phyloP scores from a whole-genome alignment of 371 early-diverging fungal species.

The Lichtheimia hyalospora region DNA sequence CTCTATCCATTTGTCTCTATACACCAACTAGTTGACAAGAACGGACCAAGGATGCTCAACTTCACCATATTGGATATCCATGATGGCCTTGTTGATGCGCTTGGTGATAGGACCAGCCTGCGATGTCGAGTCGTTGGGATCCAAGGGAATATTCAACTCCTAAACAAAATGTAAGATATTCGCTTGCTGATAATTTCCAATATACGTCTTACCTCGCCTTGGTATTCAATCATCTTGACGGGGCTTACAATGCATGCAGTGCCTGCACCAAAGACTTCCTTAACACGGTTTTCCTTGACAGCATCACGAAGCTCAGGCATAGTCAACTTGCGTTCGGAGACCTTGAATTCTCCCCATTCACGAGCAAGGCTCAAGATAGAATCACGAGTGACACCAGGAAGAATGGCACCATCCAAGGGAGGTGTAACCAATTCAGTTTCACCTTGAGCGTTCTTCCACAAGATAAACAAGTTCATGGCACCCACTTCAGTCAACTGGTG shows the following conservation, averaged over 20 bases:
- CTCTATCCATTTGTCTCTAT: too few species aligned
- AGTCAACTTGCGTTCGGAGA: slow-evolving; percentile 81
- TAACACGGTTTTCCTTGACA: slow-evolving; percentile 64
- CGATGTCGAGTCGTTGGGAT: slow-evolving; percentile 73
- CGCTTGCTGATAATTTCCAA: not conserved
- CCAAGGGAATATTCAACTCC: slow-evolving; percentile 84
- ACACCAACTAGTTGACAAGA: slow-evolving; percentile 44
- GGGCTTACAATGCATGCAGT: slow-evolving; percentile 96
- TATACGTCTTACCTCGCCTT: slow-evolving; percentile 34
- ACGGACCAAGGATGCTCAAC: slow-evolving; percentile 74
- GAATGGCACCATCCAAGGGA: slow-evolving; percentile 92
- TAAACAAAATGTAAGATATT: not conserved
- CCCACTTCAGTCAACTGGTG: slow-evolving; percentile 94
- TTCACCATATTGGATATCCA: slow-evolving; percentile 95
- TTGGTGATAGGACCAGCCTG: slow-evolving; percentile 93
- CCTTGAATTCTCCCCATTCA: slow-evolving; percentile 89
- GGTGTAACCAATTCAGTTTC: slow-evolving; percentile 89
- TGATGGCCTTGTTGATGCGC: slow-evolving; percentile 83
- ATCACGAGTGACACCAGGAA: slow-evolving; percentile 97
- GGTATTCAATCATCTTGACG: slow-evolving; percentile 82
- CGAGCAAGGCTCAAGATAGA: slow-evolving; percentile 84
- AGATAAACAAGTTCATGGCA: slow-evolving; percentile 94
- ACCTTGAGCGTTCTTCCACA: slow-evolving; percentile 79
- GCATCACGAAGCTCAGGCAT: slow-evolving; percentile 85
- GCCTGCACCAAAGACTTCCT: slow-evolving; percentile 92